A percentile compares a stretch with the other conserved stretches of the same genome.
These are phyloP conservation scores for Penicillium nordicum DNA, from an alignment of 2,329 filamentous ascomycete species.

Conservation along the genomic window DNA sequence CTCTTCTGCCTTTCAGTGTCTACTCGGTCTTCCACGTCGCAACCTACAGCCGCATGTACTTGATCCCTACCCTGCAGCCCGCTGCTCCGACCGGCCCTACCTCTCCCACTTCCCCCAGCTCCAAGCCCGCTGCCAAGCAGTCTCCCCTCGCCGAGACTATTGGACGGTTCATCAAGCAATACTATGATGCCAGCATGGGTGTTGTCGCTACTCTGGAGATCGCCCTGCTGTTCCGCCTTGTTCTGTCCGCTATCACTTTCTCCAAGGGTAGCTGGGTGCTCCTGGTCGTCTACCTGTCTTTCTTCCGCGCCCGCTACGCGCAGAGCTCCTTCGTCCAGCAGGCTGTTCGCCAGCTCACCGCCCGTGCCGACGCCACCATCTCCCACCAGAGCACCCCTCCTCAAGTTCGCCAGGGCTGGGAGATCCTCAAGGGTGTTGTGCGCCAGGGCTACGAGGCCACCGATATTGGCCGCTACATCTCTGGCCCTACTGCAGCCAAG, in stretches of 20 bases:
- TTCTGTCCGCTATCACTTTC: slow-evolving; percentile 80
- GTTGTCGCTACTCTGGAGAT: slow-evolving; percentile 88
- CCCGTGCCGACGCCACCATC: slow-evolving; percentile 74
- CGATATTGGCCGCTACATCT: slow-evolving; percentile 70
- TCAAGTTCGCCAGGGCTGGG: slow-evolving; percentile 74
- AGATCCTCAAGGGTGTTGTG: slow-evolving; percentile 67
- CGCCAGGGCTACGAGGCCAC: slow-evolving; percentile 76
- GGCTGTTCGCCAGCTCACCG: slow-evolving; percentile 68
- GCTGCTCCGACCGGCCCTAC: slow-evolving; percentile 52
- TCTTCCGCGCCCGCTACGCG: slow-evolving; percentile 83
- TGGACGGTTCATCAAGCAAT: slow-evolving; percentile 91
- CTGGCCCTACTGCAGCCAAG: slow-evolving; percentile 46
- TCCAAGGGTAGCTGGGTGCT: slow-evolving; percentile 88
- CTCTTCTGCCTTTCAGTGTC: slow-evolving; percentile 88
- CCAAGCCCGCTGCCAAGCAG: slow-evolving; percentile 47
- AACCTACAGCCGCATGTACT: slow-evolving; percentile 89
- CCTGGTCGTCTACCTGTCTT: slow-evolving; percentile 78
- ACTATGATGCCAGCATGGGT: slow-evolving; percentile 96
- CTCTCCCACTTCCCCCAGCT: slow-evolving; percentile 54
- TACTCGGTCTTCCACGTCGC: slow-evolving; percentile 99
- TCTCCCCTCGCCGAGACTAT: slow-evolving; percentile 74
- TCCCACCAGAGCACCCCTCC: slow-evolving; percentile 86
- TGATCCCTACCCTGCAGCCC: slow-evolving; percentile 82
- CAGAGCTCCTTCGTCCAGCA: slow-evolving; percentile 93
- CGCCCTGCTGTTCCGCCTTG: slow-evolving; percentile 75